Evolutionary conservation across 2,329 filamentous ascomycete species (phyloP).

Genomic region (Colletotrichum chrysophilum): DNA sequence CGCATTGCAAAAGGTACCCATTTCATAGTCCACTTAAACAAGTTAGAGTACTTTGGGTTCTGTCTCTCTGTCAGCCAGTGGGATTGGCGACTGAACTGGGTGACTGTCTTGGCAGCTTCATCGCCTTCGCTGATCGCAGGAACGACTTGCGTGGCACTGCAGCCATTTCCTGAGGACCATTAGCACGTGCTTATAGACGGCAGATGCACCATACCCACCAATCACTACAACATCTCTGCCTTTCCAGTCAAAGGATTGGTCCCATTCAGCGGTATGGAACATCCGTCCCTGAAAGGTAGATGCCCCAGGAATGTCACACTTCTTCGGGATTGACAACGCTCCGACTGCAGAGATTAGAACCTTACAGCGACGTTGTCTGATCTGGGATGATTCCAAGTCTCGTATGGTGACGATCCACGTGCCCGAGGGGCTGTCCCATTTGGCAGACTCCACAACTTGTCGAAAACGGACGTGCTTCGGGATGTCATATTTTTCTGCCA

Average conservation of each 20-base stretch:
- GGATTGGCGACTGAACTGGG: conserved; percentile 4
- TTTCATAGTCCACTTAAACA: conserved; percentile 26
- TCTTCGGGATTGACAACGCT: conserved; percentile 27
- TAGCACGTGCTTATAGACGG: background rate
- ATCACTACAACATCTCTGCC: conserved; percentile 39
- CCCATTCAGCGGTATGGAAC: conserved; percentile 39
- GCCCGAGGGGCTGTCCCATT: background rate
- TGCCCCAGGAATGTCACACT: conserved; percentile 30
- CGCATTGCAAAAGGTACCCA: conserved; percentile 24
- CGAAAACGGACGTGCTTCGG: conserved; percentile 24
- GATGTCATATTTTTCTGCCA: conserved; percentile 25
- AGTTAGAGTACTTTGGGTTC: background rate
- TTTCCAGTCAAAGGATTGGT: conserved; percentile 28
- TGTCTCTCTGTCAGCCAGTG: background rate
- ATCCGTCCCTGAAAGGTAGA: conserved; percentile 36
- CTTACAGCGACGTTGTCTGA: conserved; percentile 3
- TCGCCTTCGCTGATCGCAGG: conserved; percentile 29
- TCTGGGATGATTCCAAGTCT: background rate
- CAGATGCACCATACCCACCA: conserved; percentile 17
- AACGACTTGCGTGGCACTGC: conserved; percentile 39
- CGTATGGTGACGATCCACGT: background rate
- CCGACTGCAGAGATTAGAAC: conserved; percentile 32
- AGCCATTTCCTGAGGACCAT: conserved; percentile 29
- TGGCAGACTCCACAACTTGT: conserved; percentile 11
- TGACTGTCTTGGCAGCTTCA: background rate